phyloP scores from a whole-genome alignment of 257 asterid genomes.

The Solanum infundibuliforme region DNA sequence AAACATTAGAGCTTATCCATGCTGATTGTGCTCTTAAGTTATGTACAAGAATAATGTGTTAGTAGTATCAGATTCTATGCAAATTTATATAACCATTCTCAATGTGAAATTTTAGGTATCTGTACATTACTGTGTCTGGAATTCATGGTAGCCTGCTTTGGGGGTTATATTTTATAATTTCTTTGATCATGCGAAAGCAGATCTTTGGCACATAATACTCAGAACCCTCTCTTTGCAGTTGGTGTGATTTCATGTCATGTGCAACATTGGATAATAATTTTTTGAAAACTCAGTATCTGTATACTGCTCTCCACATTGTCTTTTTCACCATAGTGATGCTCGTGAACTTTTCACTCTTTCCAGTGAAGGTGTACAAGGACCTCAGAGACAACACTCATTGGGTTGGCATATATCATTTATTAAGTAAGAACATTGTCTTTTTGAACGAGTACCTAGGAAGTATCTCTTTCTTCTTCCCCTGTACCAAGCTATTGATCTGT shows the following conservation, averaged over 20 bases:
- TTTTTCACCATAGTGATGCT: neutral
- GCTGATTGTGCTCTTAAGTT: neutral
- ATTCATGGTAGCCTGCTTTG: neutral
- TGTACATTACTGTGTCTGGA: neutral
- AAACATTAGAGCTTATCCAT: neutral
- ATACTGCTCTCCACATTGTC: neutral
- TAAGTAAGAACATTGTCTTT: conserved; percentile 37
- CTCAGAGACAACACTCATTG: conserved; percentile 42
- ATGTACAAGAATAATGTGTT: neutral
- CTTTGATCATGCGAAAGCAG: neutral
- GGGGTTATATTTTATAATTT: neutral
- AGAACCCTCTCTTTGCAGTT: neutral
- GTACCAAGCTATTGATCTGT: neutral
- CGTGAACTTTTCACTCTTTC: neutral
- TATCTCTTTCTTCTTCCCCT: neutral
- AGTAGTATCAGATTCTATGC: neutral
- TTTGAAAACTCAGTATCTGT: neutral
- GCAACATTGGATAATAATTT: neutral
- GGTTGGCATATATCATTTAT: conserved; percentile 81
- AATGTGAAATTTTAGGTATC: neutral
- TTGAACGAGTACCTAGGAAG: neutral
- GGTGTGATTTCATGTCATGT: neutral
- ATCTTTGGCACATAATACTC: neutral
- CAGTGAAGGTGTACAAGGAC: conserved; percentile 46
- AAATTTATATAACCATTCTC: neutral